A percentile compares a stretch with the other conserved stretches of the same genome.
Conservation (phyloP, 164 flowering plant species). For the Tetracentron sinense region DNA sequence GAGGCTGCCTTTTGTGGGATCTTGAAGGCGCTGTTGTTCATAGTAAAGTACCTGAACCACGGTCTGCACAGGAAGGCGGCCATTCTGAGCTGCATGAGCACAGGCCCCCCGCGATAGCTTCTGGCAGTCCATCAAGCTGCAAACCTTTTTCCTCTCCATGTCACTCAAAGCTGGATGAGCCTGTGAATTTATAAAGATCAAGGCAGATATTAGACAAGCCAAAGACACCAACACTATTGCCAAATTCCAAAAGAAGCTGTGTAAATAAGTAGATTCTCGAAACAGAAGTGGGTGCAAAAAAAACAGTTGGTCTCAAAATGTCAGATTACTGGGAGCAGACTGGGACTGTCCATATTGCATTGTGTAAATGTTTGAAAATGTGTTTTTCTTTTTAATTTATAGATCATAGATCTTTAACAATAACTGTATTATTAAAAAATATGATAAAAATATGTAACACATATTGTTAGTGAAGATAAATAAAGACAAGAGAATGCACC, state of each 20-base stretch:
- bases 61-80: conserved; percentile 86
- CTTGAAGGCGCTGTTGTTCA: conserved; percentile 90
- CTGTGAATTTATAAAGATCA: conserved; percentile 27
- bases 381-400: too few species aligned
- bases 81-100: conserved; percentile 96
- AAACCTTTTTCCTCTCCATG: conserved; percentile 81
- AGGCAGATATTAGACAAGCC: neutral
- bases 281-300: too few species aligned
- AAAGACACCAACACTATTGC: neutral
- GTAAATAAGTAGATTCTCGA: too few species aligned
- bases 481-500: conserved; percentile 33
- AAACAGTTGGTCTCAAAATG: too few species aligned
- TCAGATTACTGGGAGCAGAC: too few species aligned
- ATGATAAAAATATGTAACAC: too few species aligned
- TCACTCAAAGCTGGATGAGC: conserved; percentile 82
- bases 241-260: neutral
- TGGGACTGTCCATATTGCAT: too few species aligned
- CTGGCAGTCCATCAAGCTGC: conserved; percentile 95
- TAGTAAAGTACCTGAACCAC: conserved; percentile 95
- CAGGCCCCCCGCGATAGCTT: conserved; percentile 89
- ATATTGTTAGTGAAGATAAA: neutral
- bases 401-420: too few species aligned
- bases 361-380: too few species aligned
- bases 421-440: too few species aligned
- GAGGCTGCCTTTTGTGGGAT: conserved; percentile 41